Base-by-base conservation (phyloP, 805 yeast genomes). In the Ogataea thermomethanolica region DNA sequence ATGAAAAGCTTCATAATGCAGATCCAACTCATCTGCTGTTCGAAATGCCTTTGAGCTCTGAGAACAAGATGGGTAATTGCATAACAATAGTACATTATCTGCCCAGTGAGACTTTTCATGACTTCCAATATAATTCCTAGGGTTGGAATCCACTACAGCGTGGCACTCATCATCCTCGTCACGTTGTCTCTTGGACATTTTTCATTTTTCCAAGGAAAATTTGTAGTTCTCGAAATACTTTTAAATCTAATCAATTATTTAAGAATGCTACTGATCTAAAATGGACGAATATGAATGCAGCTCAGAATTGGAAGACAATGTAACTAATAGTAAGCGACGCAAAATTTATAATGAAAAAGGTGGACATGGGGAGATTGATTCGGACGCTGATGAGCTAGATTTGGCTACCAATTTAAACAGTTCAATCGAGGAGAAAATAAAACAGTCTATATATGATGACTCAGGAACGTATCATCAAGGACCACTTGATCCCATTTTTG, bases 401-500 rank as follows among this genome's bases (percentile, higher is more conserved):
- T 44, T 28, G 8, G 7, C 35, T 12, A 40, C 35, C 13, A 36
- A 41, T 24, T 33, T 45, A 5, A 38, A 35, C 23, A 29, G 32
- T 9, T 40, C 45, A 2, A 46, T 42, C 37, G 43, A 46, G 22
- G 39, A 35, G 27, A 23, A 40, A 27, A 45, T 45, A 17, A 23
- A 34, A n/a, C 33, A 37, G 29, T 25, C 24, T 13, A 35, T 12
- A 11, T 26, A 32, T 5, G 29, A 23, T 8, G 43, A 35, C 7
- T 8, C 27, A 7, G 33, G 29, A 3, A 17, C 42, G 11, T 46
- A 53, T 30, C 51, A 54, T 10, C 56, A 50, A 20, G 67, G 67
- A 0, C 66, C 66, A 0, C 11, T 64, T n/a, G 69, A 64, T 41
- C 62, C 65, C 3, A 31, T 54, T 10, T 64, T 62, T 49, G 68